Conservation (phyloP, 441 rosid species). For the Adansonia gregorii region DNA sequence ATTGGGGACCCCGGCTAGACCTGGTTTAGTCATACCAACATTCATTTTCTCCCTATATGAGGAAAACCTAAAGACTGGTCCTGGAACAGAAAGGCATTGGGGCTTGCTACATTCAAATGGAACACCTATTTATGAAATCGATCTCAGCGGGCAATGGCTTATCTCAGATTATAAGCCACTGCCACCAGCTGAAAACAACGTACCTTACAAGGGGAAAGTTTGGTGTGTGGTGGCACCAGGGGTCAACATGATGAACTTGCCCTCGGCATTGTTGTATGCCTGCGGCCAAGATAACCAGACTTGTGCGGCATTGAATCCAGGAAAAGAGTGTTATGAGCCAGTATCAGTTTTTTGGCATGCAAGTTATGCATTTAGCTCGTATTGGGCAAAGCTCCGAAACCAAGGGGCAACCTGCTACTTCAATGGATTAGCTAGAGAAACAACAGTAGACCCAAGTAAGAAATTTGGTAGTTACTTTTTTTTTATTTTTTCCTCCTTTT, state of each 20-base stretch:
- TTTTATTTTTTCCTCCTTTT: background rate
- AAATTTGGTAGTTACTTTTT: background rate
- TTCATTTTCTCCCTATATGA: slow-evolving; percentile 67
- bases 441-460: slow-evolving; percentile 69
- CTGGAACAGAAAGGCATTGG: slow-evolving; percentile 80
- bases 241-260: slow-evolving; percentile 42
- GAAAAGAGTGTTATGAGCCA: slow-evolving; percentile 66
- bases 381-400: slow-evolving; percentile 68
- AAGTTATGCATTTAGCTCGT: slow-evolving; percentile 81
- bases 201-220: slow-evolving; percentile 58
- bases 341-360: slow-evolving; percentile 57
- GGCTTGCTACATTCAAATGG: slow-evolving; percentile 65
- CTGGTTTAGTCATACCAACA: slow-evolving; percentile 58
- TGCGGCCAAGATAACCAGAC: slow-evolving; percentile 58
- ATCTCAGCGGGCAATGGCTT: slow-evolving; percentile 51
- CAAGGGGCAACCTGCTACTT: slow-evolving; percentile 63
- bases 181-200: slow-evolving; percentile 55
- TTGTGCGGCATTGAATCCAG: slow-evolving; percentile 59
- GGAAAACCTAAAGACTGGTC: slow-evolving; percentile 73
- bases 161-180: slow-evolving; percentile 45
- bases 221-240: slow-evolving; percentile 72
- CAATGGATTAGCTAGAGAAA: slow-evolving; percentile 71
- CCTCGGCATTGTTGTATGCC: slow-evolving; percentile 43
- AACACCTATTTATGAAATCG: slow-evolving; percentile 53
- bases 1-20: slow-evolving; percentile 79